These are phyloP conservation scores for Solanum bukasovii DNA, from an alignment of 257 asterid species.

Conservation along the genomic window DNA sequence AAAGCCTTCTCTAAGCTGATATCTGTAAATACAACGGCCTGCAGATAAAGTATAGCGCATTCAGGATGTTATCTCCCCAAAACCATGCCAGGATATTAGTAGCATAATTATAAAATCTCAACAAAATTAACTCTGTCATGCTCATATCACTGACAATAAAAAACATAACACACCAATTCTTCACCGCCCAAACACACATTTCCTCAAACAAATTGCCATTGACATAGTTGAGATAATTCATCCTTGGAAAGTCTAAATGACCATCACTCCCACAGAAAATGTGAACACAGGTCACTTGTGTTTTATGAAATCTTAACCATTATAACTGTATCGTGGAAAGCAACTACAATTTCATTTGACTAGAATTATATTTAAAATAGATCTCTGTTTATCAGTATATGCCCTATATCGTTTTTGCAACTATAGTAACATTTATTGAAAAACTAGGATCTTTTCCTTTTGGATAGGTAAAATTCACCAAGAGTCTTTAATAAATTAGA, in stretches of 20 bases:
- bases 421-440: neutral
- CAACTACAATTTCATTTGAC: neutral
- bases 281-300: neutral
- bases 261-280: neutral
- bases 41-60: slow-evolving; percentile 6
- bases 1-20: slow-evolving; percentile 45
- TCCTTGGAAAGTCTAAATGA: neutral
- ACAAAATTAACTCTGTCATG: neutral
- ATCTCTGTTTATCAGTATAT: neutral
- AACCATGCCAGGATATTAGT: neutral
- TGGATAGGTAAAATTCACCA: neutral
- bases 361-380: neutral
- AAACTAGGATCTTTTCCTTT: neutral
- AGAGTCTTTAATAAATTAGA: neutral
- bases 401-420: neutral
- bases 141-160: neutral
- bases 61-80: neutral
- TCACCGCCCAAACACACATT: neutral
- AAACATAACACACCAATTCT: neutral
- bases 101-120: neutral
- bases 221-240: neutral
- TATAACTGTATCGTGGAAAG: neutral
- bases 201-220: neutral
- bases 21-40: slow-evolving; percentile 92
- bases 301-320: neutral